A percentile compares a stretch with the other conserved stretches of the same genome.
Conservation (phyloP, 2,329 filamentous ascomycete genomes). For the Stromatinia cepivora region DNA sequence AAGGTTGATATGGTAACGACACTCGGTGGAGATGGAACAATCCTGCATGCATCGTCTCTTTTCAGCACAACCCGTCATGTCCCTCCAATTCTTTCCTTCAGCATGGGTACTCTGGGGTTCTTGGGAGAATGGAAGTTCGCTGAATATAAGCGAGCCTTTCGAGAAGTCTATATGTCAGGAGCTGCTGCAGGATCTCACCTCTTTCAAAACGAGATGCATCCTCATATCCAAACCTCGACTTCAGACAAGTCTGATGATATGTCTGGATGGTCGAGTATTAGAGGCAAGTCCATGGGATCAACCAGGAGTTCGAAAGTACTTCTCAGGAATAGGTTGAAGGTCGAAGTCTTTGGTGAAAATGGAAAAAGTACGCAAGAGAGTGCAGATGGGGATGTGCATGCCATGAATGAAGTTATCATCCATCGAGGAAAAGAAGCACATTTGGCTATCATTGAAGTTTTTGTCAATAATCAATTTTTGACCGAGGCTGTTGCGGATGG, state of each 20-base stretch:
- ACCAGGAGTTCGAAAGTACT: slow-evolving; percentile 76
- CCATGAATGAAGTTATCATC: slow-evolving; percentile 93
- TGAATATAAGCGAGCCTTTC: slow-evolving; percentile 88
- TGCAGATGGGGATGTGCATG: slow-evolving; percentile 50
- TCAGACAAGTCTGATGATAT: slow-evolving; percentile 39
- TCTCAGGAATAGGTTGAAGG: slow-evolving; percentile 81
- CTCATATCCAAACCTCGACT: slow-evolving; percentile 31
- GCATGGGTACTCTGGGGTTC: slow-evolving; percentile 95
- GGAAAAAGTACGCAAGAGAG: slow-evolving; percentile 48
- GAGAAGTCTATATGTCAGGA: slow-evolving; percentile 87
- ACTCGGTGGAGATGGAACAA: slow-evolving; percentile 90
- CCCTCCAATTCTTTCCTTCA: slow-evolving; percentile 90
- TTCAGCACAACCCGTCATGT: slow-evolving; percentile 81
- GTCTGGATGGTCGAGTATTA: slow-evolving; percentile 68
- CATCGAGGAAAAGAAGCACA: slow-evolving; percentile 90
- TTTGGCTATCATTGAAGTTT: slow-evolving; percentile 88
- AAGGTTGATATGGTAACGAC: slow-evolving; percentile 90
- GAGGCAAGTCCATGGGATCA: slow-evolving; percentile 78
- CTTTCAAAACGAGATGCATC: slow-evolving; percentile 39
- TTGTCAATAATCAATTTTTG: slow-evolving; percentile 82
- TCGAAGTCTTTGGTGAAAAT: slow-evolving; percentile 75
- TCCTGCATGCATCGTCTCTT: slow-evolving; percentile 79
- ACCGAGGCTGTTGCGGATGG: slow-evolving; percentile 95
- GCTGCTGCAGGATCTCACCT: slow-evolving; percentile 46
- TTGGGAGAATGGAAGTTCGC: slow-evolving; percentile 94